A percentile compares a stretch with the other conserved stretches of the same genome.
These are phyloP conservation scores for Scopulariopsis brevicaulis DNA, from an alignment of 2,329 filamentous ascomycete genomes.

Conservation along the genomic window DNA sequence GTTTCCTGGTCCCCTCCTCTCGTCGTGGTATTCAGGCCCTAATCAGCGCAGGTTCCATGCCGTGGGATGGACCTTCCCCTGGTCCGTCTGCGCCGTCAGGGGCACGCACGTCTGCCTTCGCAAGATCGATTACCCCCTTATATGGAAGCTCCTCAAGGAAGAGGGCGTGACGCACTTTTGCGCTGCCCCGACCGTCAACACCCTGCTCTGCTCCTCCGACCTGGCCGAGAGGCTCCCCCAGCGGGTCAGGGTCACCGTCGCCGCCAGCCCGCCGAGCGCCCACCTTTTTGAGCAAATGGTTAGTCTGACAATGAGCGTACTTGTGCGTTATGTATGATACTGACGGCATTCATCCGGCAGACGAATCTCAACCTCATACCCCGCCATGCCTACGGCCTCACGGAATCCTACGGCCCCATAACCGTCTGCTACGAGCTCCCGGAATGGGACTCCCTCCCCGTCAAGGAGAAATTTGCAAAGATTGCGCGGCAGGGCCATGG, in stretches of 20 bases:
- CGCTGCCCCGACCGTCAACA: conserved; percentile 93
- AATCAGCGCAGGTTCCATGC: conserved; percentile 45
- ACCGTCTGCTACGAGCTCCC: conserved; percentile 88
- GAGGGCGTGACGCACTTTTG: conserved; percentile 91
- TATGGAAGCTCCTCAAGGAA: conserved; percentile 80
- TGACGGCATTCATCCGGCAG: conserved; percentile 10
- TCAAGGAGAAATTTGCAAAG: conserved; percentile 68
- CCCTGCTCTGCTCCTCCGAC: conserved; percentile 69
- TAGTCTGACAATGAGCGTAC: no score
- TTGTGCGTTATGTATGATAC: background rate
- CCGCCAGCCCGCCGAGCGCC: conserved; percentile 79
- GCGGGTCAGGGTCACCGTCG: conserved; percentile 79
- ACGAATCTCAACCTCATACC: conserved; percentile 67
- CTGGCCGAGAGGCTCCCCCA: conserved; percentile 60
- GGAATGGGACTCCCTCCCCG: conserved; percentile 64
- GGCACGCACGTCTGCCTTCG: conserved; percentile 93
- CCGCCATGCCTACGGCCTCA: conserved; percentile 85
- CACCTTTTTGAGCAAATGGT: conserved; percentile 93
- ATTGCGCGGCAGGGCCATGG: conserved; percentile 96
- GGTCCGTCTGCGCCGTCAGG: conserved; percentile 83
- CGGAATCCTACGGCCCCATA: conserved; percentile 88
- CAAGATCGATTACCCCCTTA: conserved; percentile 88
- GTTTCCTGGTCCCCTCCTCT: background rate
- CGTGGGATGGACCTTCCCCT: conserved; percentile 78
- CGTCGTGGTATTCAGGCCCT: background rate